Base-by-base conservation (phyloP, 2,329 filamentous ascomycete species). In the Hymenoscyphus albidus region DNA sequence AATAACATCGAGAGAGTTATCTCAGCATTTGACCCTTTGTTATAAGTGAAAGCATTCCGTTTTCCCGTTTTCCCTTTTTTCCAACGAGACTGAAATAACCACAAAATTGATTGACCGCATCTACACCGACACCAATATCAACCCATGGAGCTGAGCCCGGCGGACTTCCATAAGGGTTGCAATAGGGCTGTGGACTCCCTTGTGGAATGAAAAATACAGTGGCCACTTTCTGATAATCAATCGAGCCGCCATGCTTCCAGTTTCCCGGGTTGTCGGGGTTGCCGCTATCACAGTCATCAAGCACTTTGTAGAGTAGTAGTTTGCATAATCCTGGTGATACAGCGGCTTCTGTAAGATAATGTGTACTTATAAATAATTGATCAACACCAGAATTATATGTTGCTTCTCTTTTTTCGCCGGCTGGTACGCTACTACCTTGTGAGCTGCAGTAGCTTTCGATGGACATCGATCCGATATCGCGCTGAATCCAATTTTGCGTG, bases 221-320 rank as follows among this genome's bases (percentile, higher is more conserved):
- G 18, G 55, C 55, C 12, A 27, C 31, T n/a, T 58, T 58, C 38
- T 5, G 27, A 7, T 57, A 27, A 7, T 32, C 27, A 16, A 57
- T 57, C 16, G 55, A 57, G 18, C 55, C 55, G 4, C 55, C 55
- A 57, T 57, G 55, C 5, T 57, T 57, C 55, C 55, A 57, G 31
- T 56, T 56, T 56, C 54, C 54, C 5, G 54, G 54, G 32, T 56
- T 56, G 18, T 56, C 54, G n/a, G 31, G 22, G 10, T n/a, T 32
- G 16, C 32, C 32, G 16, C 54, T 22, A 32, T 56, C 54, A 16
- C 54, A 56, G 16, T 22, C 54, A 22, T 56, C 54, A 32, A 56
- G 54, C 3, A 56, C 54, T 56, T 56, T 56, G 54, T 56, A 56
- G 16, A 56, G 32, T 1, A 56, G 32, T 31, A 32, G 14, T 56